phyloP scores from a whole-genome alignment of 805 yeast species.

The Spathaspora hagerdaliae region DNA sequence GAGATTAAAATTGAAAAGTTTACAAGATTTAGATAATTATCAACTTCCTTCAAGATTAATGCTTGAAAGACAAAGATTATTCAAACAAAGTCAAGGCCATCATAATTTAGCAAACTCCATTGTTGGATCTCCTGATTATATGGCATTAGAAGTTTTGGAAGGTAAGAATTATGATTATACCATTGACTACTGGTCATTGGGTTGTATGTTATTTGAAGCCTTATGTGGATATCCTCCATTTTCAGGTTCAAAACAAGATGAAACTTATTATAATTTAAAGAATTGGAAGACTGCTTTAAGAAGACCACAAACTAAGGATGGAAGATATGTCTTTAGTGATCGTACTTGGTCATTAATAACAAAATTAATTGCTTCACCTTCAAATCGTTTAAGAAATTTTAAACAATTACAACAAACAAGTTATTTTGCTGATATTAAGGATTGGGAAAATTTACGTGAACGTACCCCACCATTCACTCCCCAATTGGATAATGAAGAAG shows the following conservation, averaged over 20 bases:
- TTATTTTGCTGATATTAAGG: conserved; percentile 73
- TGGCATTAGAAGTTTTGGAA: conserved; percentile 96
- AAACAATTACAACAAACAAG: conserved; percentile 76
- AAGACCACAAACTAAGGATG: conserved; percentile 89
- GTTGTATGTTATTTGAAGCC: conserved; percentile 95
- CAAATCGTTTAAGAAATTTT: conserved; percentile 69
- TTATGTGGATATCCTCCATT: conserved; percentile 97
- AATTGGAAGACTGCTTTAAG: conserved; percentile 86
- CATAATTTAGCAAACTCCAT: conserved; percentile 89
- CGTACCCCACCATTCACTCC: conserved; percentile 94
- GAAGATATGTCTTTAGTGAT: conserved; percentile 88
- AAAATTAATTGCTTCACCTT: conserved; percentile 75
- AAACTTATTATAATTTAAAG: conserved; percentile 88
- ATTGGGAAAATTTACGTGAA: conserved; percentile 67
- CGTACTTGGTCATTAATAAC: conserved; percentile 91
- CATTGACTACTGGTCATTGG: conserved; percentile 97
- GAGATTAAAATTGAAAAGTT: conserved; percentile 64
- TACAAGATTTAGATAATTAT: conserved; percentile 66
- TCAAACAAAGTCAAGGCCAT: conserved; percentile 76
- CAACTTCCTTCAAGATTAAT: conserved; percentile 66
- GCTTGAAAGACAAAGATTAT: conserved; percentile 82
- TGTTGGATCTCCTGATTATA: conserved; percentile 97
- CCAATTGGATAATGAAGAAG: conserved; percentile 93
- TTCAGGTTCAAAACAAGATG: conserved; percentile 89
- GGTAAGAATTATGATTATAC: conserved; percentile 93